A percentile compares a stretch with the other conserved stretches of the same genome.
Conservation (phyloP, 805 yeast species). For the Kazachstania bromeliacearum region DNA sequence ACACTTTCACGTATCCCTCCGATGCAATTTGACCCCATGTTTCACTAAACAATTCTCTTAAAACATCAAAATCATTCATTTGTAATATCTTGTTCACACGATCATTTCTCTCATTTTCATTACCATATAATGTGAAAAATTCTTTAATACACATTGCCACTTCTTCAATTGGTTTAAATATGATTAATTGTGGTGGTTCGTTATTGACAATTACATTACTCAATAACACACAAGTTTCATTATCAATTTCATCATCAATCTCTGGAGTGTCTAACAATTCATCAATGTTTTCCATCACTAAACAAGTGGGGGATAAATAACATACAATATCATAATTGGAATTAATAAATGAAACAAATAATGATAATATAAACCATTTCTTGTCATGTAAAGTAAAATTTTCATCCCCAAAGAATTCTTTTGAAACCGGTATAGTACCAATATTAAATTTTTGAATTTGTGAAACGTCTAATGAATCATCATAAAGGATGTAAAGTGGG, state of each 20-base stretch:
- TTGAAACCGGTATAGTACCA: slow-evolving; percentile 5
- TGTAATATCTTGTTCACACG: slow-evolving; percentile 10
- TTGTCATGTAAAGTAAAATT: slow-evolving; percentile 1
- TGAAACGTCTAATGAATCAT: slow-evolving; percentile 12
- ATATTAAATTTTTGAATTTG: slow-evolving; percentile 6
- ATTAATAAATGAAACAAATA: slow-evolving; percentile 18
- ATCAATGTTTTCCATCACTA: slow-evolving; percentile 24
- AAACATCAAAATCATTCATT: slow-evolving; percentile 17
- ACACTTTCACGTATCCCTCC: slow-evolving; percentile 12
- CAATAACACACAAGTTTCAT: slow-evolving; percentile 29
- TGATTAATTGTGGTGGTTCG: slow-evolving; percentile 14
- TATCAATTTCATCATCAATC: slow-evolving; percentile 25
- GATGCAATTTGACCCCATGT: slow-evolving; percentile 26
- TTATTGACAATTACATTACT: slow-evolving; percentile 14
- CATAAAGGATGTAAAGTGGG: slow-evolving; percentile 18
- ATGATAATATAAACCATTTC: slow-evolving; percentile 13
- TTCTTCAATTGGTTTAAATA: slow-evolving; percentile 24
- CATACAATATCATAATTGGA: slow-evolving; percentile 21
- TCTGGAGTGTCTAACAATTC: slow-evolving; percentile 21
- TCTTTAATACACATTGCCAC: slow-evolving; percentile 27
- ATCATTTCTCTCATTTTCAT: slow-evolving; percentile 10
- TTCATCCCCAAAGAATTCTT: slow-evolving; percentile 1
- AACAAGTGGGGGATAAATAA: slow-evolving; percentile 24
- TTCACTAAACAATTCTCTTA: slow-evolving; percentile 23
- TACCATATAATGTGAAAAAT: slow-evolving; percentile 25